Percentiles rank a stretch among this genome's conserved stretches.
These are phyloP conservation scores for Backusella psychrophila DNA, from an alignment of 192 early-diverging fungal species.

Conservation along the genomic window DNA sequence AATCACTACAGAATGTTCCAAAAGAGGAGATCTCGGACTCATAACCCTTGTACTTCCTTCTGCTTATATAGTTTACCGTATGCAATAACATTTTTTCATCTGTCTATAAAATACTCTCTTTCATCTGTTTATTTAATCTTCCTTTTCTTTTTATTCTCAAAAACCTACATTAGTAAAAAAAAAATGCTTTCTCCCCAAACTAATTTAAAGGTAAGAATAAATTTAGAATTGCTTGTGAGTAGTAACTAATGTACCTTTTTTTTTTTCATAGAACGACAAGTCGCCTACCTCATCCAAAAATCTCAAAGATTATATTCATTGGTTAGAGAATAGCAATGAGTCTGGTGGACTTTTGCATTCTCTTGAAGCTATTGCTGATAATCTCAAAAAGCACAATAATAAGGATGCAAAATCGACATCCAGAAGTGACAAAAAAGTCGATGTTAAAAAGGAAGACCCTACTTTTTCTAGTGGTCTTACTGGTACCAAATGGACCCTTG, in stretches of 20 bases:
- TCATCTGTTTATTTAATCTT: background rate
- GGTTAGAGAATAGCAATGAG: background rate
- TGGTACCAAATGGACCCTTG: background rate
- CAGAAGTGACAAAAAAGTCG: background rate
- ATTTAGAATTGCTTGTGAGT: background rate
- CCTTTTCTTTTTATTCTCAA: background rate
- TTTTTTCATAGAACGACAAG: background rate
- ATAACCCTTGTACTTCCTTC: background rate
- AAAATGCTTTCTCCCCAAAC: background rate
- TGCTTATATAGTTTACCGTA: background rate
- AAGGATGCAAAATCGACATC: background rate
- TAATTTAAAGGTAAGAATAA: background rate
- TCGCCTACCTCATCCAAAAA: background rate
- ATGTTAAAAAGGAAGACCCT: background rate
- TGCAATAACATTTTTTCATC: background rate
- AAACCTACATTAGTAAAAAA: background rate
- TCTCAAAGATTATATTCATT: background rate
- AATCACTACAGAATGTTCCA: background rate
- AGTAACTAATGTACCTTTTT: background rate
- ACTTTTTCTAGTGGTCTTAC: background rate
- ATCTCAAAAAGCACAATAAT: background rate
- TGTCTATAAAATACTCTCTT: background rate
- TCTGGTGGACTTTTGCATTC: background rate
- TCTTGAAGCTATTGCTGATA: conserved; percentile 5
- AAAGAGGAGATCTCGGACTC: background rate